Conservation (phyloP, 768 basidiomycete genomes). For the Russula sp. region DNA sequence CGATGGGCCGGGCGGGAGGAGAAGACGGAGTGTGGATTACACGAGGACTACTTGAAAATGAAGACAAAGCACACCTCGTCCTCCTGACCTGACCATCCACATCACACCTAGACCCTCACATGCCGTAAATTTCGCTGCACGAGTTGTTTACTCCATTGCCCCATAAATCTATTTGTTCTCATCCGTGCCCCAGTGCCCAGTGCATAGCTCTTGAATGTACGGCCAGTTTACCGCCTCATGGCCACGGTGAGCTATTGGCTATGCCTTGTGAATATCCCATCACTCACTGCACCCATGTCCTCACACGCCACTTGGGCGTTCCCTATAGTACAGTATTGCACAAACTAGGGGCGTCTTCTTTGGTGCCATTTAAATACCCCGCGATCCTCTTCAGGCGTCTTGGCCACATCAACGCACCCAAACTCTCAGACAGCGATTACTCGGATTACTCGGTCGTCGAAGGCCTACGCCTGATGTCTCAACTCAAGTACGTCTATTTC, state of each 20-base stretch:
- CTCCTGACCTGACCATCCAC: background rate
- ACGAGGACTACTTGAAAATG: conserved; percentile 85
- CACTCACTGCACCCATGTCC: conserved; percentile 2
- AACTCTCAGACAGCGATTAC: background rate
- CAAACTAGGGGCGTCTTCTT: background rate
- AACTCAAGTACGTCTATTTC: conserved; percentile 19
- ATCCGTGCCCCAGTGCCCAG: background rate
- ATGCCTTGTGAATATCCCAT: background rate
- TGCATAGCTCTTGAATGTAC: conserved; percentile 3
- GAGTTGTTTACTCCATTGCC: background rate
- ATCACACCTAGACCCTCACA: background rate
- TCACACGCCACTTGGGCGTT: conserved; percentile 11
- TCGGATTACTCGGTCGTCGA: conserved; percentile 1
- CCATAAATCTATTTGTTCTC: background rate
- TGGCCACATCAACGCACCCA: too few relatives aligned
- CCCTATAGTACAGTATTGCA: background rate
- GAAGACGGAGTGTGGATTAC: conserved; percentile 96
- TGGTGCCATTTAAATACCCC: conserved; percentile 23
- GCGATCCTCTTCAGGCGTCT: background rate
- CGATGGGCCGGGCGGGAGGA: conserved; percentile 81
- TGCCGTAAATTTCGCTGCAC: conserved; percentile 7
- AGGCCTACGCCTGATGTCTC: conserved; percentile 21
- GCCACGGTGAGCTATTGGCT: conserved; percentile 5
- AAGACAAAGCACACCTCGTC: conserved; percentile 38
- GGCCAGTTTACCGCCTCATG: conserved; percentile 23